Base-by-base conservation (phyloP, 805 yeast genomes). In the Pichia membranifaciens region DNA sequence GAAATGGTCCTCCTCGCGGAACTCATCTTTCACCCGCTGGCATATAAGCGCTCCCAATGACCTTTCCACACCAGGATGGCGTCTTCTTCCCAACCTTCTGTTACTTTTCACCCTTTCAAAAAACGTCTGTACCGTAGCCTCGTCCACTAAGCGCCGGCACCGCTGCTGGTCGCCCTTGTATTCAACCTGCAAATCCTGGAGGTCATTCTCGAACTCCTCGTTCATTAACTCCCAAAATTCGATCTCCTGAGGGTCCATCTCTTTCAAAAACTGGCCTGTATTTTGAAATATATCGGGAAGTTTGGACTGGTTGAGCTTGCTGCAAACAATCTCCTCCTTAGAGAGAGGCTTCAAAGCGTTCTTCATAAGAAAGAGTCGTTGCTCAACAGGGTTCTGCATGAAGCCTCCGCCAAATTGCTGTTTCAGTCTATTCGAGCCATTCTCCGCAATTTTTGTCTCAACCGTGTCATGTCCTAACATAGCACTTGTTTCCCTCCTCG, bases 191-290 rank as follows among this genome's bases (percentile, higher is more conserved):
- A 50, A 40, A 3, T 47, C 34, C 13, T 51, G 54, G 55, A 65
- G 54, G 32, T 58, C 67, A 22, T 51, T 48, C 17, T 65, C 65
- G 44, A 57, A 64, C 43, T 64, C 67, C 33, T 61, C 66, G 44
- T 60, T 62, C 60, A 64, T 52, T 23, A 56, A 44, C 43, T 58
- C 63, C 63, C 66, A 62, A 41, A 53, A 53, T 25, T 64, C 68
- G 15, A 66, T 37, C 44, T 66, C 69, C 43, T 62, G 60, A 12
- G 56, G 25, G 17, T 55, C 60, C 39, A 66, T 38, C 13, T 58
- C 59, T 25, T 52, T 55, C 36, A 64, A 41, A 45, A 64, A 64
- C 13, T 52, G 57, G 12, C 56, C 43, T 13, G 60, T 57, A 18
- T 59, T 57, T 48, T 58, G 64, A 42, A 64, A 64, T 2, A 58